These are phyloP conservation scores for Dendrocalamus latiflorus DNA, from an alignment of 202 grass and related monocot species.

Conservation along the genomic window DNA sequence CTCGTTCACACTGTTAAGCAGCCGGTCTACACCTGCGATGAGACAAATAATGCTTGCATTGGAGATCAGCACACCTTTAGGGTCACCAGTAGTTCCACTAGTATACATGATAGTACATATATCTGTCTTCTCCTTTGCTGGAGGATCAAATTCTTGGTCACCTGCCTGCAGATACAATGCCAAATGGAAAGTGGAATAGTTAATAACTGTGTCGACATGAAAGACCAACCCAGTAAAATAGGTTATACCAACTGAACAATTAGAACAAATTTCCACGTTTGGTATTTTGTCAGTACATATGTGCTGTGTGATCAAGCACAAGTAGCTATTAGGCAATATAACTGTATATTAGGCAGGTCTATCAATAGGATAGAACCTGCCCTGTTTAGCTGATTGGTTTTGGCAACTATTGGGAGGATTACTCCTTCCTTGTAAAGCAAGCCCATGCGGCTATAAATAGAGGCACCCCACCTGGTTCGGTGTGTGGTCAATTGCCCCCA, in stretches of 20 bases:
- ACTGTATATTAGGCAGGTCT: too few relatives aligned
- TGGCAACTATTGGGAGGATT: too few relatives aligned
- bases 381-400: too few relatives aligned
- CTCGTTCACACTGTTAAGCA: slow-evolving; percentile 60
- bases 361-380: too few relatives aligned
- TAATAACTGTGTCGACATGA: slow-evolving; percentile 1
- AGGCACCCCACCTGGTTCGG: too few relatives aligned
- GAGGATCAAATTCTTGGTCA: slow-evolving; percentile 72
- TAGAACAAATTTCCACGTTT: neutral
- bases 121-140: slow-evolving; percentile 65
- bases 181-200: neutral
- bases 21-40: slow-evolving; percentile 67
- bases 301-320: slow-evolving; percentile 16
- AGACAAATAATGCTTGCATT: slow-evolving; percentile 82
- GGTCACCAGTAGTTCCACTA: slow-evolving; percentile 96
- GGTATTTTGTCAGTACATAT: neutral
- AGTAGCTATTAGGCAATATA: too few relatives aligned
- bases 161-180: slow-evolving; percentile 45
- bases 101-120: slow-evolving; percentile 98
- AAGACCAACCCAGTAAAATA: slow-evolving; percentile 8
- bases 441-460: too few relatives aligned
- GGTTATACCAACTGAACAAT: slow-evolving; percentile 9
- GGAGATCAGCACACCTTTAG: slow-evolving; percentile 95
- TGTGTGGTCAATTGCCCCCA: too few relatives aligned
- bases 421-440: too few relatives aligned